Base-by-base conservation (phyloP, 2,329 filamentous ascomycete genomes). In the Cytospora schulzeri region DNA sequence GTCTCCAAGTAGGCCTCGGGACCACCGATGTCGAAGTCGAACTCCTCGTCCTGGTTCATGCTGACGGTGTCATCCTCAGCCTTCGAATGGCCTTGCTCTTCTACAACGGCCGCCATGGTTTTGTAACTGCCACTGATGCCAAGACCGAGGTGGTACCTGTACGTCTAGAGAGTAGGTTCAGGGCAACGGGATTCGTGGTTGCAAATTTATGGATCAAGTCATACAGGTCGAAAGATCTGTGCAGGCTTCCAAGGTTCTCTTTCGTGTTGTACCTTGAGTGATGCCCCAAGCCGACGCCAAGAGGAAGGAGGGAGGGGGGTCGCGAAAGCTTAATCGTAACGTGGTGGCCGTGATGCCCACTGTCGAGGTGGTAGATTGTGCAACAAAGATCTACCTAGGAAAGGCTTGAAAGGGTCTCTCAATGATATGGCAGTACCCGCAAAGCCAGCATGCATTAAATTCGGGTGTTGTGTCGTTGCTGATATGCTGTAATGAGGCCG, bases 11-110 rank as follows among this genome's bases (percentile, higher is more conserved):
- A 64, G n/a, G 68, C 70, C n/a, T 68, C 70, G n/a, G 58, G 54
- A 4, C 58, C 69, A 50, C 70, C 71, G 8, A 74, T 67, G 15
- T 74, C 71, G 38, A 76, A 72, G 38, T 76, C 74, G 55, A 74
- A 71, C 8, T 74, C 71, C 24, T 77, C 75, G 7, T 64, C 68
- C 45, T 57, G 58, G 9, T 38, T 65, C 7, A 50, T 52, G 22
- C 56, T 50, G 4, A 54, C 63, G 35, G 69, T 68, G 33, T 69
- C 70, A 22, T 67, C 55, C 22, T 63, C 59, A n/a, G 63, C 19
- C 56, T 57, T 57, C 33, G 31, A 35, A 38, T 57, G 59, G 51
- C 29, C 24, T 55, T 28, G 51, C n/a, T 62, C 56, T 5, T 70
- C 65, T n/a, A 63, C 26, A 22, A 66, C 56, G 29, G 68, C 52